Base-by-base conservation (phyloP, 208 protist genomes). In the Tetramitus jugosus region DNA sequence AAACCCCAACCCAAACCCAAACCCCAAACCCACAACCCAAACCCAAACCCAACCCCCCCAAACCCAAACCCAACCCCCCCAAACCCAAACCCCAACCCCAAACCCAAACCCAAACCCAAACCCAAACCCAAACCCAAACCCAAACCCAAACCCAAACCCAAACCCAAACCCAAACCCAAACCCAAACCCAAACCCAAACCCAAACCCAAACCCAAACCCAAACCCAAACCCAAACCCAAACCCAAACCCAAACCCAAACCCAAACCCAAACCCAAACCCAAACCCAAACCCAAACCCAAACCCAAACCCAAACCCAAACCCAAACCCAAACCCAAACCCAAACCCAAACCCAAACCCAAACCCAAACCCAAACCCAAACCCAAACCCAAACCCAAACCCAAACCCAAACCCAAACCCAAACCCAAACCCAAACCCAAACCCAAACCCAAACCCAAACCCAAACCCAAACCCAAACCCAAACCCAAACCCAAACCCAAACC, bases 71-170 rank as follows among this genome's bases (percentile, higher is more conserved):
- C n/a, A n/a, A n/a, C n/a, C n/a, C n/a, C n/a, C n/a, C n/a, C n/a
- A n/a, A n/a, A n/a, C n/a, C n/a, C n/a, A n/a, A 61, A 61, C 53
- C 53, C 53, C n/a, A 61, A 61, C 53, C 53, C 53, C n/a, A 61
- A 61, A 26, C 53, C 53, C n/a, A 61, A 61, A 26, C 53, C 53
- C n/a, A 61, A 61, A 26, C 53, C 53, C n/a, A 61, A 61, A 26
- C 53, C 53, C n/a, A 61, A 61, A 26, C 53, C 53, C n/a, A 61
- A 61, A 26, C 53, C 53, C n/a, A 61, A 61, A 26, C 53, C 53
- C n/a, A 61, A 61, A 26, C 53, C 53, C n/a, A 61, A 61, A 26
- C 53, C 53, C n/a, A 61, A 61, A 26, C 53, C 53, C n/a, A 61
- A 61, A 26, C 53, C 53, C n/a, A 61, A 61, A 26, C 53, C 53